Evolutionary conservation across 1,284 basidiomycete genomes (phyloP), one percentile per base, ranked within the genome.

Genomic region (Puccinia triticina): DNA sequence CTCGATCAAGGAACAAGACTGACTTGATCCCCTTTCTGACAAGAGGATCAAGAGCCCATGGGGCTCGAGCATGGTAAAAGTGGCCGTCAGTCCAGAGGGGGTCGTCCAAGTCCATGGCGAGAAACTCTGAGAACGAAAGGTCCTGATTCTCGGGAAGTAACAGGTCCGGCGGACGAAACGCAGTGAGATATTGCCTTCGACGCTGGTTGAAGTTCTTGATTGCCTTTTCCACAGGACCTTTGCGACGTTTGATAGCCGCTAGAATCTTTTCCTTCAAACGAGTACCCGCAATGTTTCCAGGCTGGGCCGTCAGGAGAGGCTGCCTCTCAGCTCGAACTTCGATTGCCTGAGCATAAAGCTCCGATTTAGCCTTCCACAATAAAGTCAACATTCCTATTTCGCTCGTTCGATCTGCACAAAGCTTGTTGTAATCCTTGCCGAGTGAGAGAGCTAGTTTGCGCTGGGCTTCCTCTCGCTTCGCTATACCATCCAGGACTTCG

Each of bases 81-180:
- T 40, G n/a, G 43, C 75, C 75, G 16, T 66, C 34, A 50, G 50
- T 53, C 75, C 75, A 77, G 40, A 77, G 40, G 1, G 43, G 59
- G 29, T 77, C 26, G 5, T 32, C 43, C 8, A 77, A 16, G 18
- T 48, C 29, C 64, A 77, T 21, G 10, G 0, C 18, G 5, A 50
- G 2, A 29, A 77, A 66, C 0, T 50, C 12, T 2, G 21, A 12
- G n/a, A 29, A 77, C 0, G 43, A 21, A 3, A 67, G 75, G 40
- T 50, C 37, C 16, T 34, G 40, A 43, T 59, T 50, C 23, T 76
- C 43, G 4, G 40, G 46, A 8, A 48, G 29, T 1, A 2, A 21
- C 18, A 66, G 40, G 21, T 64, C 59, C 1, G 0, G 14, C 2
- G 59, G 75, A 14, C 21, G 5, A 21, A 8, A 26, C 46, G 34